Percentiles rank a stretch among this genome's conserved stretches.
Evolutionary conservation across 2,329 filamentous ascomycete genomes (phyloP).

Genomic region (Botryosphaeria dothidea): DNA sequence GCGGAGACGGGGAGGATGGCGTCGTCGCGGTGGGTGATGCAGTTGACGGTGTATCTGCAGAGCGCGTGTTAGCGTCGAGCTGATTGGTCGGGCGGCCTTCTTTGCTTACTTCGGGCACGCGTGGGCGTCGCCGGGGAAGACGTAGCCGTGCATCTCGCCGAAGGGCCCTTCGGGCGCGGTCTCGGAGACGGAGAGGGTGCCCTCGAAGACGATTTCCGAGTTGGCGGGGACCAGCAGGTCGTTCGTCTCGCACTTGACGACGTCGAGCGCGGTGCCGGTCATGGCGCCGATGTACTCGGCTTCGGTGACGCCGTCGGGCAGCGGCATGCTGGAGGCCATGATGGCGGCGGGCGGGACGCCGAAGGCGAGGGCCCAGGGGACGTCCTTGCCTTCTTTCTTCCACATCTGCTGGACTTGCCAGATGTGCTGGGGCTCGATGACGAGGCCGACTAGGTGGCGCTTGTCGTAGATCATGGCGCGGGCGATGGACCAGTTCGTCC

Average conservation of each 20-base stretch:
- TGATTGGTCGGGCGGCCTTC: too few relatives aligned
- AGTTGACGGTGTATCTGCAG: conserved; percentile 37
- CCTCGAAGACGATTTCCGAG: conserved; percentile 55
- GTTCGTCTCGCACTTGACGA: conserved; percentile 57
- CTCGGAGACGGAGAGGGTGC: conserved; percentile 48
- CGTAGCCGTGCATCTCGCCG: conserved; percentile 47
- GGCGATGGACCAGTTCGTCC: conserved; percentile 52
- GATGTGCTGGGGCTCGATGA: conserved; percentile 51
- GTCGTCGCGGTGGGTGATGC: conserved; percentile 51
- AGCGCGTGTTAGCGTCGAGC: too few relatives aligned
- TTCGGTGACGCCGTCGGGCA: conserved; percentile 51
- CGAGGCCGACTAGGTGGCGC: conserved; percentile 43
- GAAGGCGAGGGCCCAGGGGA: conserved; percentile 51
- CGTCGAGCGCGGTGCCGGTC: conserved; percentile 45
- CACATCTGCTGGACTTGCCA: conserved; percentile 50
- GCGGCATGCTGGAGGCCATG: conserved; percentile 41
- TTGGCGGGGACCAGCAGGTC: conserved; percentile 52
- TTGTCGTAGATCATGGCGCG: conserved; percentile 51
- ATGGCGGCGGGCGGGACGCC: conserved; percentile 53
- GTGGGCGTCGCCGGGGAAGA: conserved; percentile 45
- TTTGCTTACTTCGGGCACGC: conserved; percentile 38
- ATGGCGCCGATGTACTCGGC: conserved; percentile 52
- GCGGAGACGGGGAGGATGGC: conserved; percentile 51
- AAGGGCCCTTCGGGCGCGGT: conserved; percentile 51
- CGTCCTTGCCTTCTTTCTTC: conserved; percentile 47